Conservation (phyloP, 2,329 filamentous ascomycete genomes). For the Chaetomiaceae sp. region DNA sequence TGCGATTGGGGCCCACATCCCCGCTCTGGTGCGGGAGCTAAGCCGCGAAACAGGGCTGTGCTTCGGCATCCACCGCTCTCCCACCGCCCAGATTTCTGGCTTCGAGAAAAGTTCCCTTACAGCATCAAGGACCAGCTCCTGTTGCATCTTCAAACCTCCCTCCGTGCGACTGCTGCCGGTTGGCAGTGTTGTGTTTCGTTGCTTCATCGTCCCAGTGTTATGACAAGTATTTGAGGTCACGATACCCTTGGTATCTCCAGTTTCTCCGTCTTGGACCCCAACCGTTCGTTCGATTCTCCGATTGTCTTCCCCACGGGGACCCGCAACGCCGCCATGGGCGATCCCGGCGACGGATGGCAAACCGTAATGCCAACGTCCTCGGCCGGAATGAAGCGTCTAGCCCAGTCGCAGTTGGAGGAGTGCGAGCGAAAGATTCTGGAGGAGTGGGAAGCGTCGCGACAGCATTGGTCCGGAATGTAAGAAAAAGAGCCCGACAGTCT, state of each 20-base stretch:
- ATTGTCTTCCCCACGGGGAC: constrained; percentile 11
- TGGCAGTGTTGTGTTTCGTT: neutral
- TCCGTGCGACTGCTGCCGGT: neutral
- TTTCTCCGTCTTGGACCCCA: neutral
- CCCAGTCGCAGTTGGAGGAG: constrained; percentile 27
- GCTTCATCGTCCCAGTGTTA: neutral
- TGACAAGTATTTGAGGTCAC: neutral
- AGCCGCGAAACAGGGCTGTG: constrained; percentile 17
- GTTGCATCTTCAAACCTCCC: neutral
- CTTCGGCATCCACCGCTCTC: constrained; percentile 9
- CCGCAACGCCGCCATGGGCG: constrained; percentile 24
- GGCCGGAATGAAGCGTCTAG: constrained; percentile 25
- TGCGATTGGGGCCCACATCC: neutral
- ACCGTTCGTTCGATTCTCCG: constrained; percentile 1
- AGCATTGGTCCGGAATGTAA: constrained; percentile 31
- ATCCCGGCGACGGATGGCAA: constrained; percentile 28
- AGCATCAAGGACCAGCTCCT: neutral
- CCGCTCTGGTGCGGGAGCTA: constrained; percentile 8
- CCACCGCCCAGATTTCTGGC: neutral
- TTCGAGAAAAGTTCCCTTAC: neutral
- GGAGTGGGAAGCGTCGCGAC: constrained; percentile 27
- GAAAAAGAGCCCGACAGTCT: neutral
- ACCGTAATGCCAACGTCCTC: constrained; percentile 29
- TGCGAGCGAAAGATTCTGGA: constrained; percentile 27
- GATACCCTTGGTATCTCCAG: constrained; percentile 4